These are phyloP conservation scores for Kwoniella pini DNA, from an alignment of 768 basidiomycete species.

Conservation along the genomic window DNA sequence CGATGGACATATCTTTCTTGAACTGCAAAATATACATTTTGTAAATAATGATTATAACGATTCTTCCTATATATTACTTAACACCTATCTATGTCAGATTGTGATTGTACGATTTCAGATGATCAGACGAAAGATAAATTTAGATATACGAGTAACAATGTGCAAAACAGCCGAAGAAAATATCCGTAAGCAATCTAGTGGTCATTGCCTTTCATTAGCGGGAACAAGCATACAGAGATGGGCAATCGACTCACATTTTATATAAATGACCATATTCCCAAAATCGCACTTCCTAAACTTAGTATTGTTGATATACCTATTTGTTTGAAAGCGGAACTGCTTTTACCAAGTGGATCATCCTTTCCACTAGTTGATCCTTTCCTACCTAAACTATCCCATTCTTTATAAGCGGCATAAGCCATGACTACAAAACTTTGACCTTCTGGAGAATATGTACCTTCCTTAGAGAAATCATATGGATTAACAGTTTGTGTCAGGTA, in stretches of 20 bases:
- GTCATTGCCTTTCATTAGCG: too few relatives aligned
- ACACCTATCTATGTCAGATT: too few relatives aligned
- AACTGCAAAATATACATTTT: too few relatives aligned
- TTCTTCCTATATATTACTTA: too few relatives aligned
- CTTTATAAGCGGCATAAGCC: conserved; percentile 49
- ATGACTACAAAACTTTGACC: conserved; percentile 52
- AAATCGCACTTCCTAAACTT: background rate
- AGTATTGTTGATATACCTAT: background rate
- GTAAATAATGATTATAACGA: too few relatives aligned
- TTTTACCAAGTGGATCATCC: conserved; percentile 25
- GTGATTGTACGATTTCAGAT: too few relatives aligned
- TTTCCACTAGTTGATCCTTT: conserved; percentile 15
- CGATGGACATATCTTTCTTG: too few relatives aligned
- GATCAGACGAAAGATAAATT: too few relatives aligned
- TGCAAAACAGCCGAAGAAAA: too few relatives aligned
- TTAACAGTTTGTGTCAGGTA: conserved; percentile 56
- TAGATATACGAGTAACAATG: too few relatives aligned
- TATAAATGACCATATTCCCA: background rate
- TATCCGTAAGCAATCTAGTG: too few relatives aligned
- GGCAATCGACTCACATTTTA: background rate
- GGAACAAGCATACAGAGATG: too few relatives aligned
- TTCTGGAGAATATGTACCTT: conserved; percentile 51
- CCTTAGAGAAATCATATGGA: conserved; percentile 52
- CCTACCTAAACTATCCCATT: conserved; percentile 38
- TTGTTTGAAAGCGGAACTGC: conserved; percentile 15